Percentiles rank a stretch among this genome's conserved stretches.
Conservation (phyloP, 2,329 filamentous ascomycete genomes). For the Aureobasidium sp. region DNA sequence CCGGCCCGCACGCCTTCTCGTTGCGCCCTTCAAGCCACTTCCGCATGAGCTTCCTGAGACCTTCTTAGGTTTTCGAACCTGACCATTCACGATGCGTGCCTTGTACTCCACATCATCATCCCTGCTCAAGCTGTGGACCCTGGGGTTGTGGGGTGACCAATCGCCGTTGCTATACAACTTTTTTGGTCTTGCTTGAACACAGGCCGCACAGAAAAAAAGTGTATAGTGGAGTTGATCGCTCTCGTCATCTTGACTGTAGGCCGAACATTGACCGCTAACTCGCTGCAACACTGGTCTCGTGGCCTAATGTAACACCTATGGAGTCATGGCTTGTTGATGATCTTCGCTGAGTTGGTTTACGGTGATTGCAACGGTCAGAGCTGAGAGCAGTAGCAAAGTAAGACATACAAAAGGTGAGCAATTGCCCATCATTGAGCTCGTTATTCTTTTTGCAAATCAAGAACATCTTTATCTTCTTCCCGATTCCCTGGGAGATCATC, state of each 20-base stretch:
- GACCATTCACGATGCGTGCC: constrained; percentile 14
- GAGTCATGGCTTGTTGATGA: not conserved
- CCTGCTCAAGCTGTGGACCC: constrained; percentile 12
- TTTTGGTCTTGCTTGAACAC: not conserved
- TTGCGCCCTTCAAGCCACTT: constrained; percentile 6
- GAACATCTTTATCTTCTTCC: not conserved
- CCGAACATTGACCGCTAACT: not conserved
- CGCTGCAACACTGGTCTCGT: constrained; percentile 15
- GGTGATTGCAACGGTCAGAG: not conserved
- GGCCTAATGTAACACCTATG: constrained; percentile 1
- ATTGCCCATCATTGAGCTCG: not conserved
- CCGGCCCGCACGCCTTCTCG: constrained; percentile 6
- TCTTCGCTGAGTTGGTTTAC: constrained; percentile 8
- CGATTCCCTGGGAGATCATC: not conserved
- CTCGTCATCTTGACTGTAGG: constrained; percentile 12
- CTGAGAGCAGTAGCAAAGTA: not conserved
- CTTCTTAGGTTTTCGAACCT: not conserved
- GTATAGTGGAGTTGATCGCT: not conserved
- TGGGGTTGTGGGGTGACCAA: constrained; percentile 6
- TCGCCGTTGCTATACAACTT: not conserved
- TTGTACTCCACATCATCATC: constrained; percentile 16
- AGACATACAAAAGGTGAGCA: not conserved
- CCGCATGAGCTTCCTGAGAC: constrained; percentile 6
- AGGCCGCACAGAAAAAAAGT: constrained; percentile 1
- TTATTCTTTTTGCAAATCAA: not conserved